These are phyloP conservation scores for Metarhizium robertsii DNA, from an alignment of 2,329 filamentous ascomycete species.

Conservation along the genomic window DNA sequence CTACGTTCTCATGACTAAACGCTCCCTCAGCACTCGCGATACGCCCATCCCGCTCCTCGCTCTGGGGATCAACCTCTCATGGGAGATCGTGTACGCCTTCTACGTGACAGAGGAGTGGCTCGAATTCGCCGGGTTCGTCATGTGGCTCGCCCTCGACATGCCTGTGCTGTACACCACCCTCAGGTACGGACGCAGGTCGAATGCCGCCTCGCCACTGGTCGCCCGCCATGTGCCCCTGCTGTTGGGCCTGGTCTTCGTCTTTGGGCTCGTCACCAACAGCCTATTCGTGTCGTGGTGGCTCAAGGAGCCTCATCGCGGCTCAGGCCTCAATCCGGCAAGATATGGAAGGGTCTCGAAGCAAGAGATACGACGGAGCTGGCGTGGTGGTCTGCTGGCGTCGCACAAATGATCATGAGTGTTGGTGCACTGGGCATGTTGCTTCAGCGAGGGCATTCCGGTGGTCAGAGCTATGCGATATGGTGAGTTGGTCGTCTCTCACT, in stretches of 20 bases:
- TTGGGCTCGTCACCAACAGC: slow-evolving; percentile 29
- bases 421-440: slow-evolving; percentile 33
- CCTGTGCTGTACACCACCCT: slow-evolving; percentile 36
- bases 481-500: slow-evolving; percentile 20
- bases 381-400: slow-evolving; percentile 36
- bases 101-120: slow-evolving; percentile 33
- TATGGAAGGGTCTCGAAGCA: slow-evolving; percentile 28
- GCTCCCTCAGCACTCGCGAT: slow-evolving; percentile 34
- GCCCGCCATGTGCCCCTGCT: slow-evolving; percentile 29
- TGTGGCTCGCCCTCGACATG: slow-evolving; percentile 41
- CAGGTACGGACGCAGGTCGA: slow-evolving; percentile 33
- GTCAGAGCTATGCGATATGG: slow-evolving; percentile 38
- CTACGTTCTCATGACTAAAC: slow-evolving; percentile 38
- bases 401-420: slow-evolving; percentile 31
- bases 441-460: slow-evolving; percentile 37
- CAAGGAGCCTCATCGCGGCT: slow-evolving; percentile 27
- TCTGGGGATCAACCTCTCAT: slow-evolving; percentile 39
- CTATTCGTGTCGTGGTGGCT: slow-evolving; percentile 40
- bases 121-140: slow-evolving; percentile 32
- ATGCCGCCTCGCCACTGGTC: slow-evolving; percentile 30
- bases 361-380: slow-evolving; percentile 40
- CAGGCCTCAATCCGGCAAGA: slow-evolving; percentile 36
- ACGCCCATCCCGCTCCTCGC: slow-evolving; percentile 41
- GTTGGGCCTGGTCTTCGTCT: slow-evolving; percentile 23
- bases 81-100: slow-evolving; percentile 41